phyloP scores from a whole-genome alignment of 1,284 basidiomycete species.

The Ustilago trichophora region DNA sequence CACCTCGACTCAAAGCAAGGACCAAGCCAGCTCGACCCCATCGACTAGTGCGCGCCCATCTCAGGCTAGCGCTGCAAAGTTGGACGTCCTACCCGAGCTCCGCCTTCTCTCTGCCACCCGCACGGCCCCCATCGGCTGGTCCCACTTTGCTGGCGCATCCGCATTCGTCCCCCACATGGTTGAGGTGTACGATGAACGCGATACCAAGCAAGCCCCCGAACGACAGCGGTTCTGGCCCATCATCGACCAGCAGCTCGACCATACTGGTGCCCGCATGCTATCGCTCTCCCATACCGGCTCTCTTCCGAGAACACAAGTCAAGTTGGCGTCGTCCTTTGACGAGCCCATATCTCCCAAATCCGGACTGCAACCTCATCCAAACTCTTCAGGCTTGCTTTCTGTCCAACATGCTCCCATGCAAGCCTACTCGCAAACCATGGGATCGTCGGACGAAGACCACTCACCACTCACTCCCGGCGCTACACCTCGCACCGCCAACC shows the following conservation, averaged over 20 bases:
- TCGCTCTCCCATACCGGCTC: conserved; percentile 11
- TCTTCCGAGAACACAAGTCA: too few relatives aligned
- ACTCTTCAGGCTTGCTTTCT: background rate
- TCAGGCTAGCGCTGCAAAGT: background rate
- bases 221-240: conserved; percentile 46
- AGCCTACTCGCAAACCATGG: background rate
- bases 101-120: conserved; percentile 42
- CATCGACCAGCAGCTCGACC: conserved; percentile 38
- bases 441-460: conserved; percentile 11
- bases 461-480: conserved; percentile 22
- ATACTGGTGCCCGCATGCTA: conserved; percentile 42
- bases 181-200: conserved; percentile 20
- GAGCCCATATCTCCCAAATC: conserved; percentile 21
- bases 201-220: conserved; percentile 21
- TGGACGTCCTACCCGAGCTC: conserved; percentile 31
- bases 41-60: background rate
- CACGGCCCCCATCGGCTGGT: conserved; percentile 44
- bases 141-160: background rate
- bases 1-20: background rate
- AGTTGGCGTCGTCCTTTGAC: background rate
- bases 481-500: background rate
- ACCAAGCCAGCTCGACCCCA: background rate
- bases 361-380: background rate
- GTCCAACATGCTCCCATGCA: background rate
- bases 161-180: conserved; percentile 1